Percentiles rank a stretch among this genome's conserved stretches.
Conservation (phyloP, 2,329 filamentous ascomycete species). For the Aspergillus uvarum region DNA sequence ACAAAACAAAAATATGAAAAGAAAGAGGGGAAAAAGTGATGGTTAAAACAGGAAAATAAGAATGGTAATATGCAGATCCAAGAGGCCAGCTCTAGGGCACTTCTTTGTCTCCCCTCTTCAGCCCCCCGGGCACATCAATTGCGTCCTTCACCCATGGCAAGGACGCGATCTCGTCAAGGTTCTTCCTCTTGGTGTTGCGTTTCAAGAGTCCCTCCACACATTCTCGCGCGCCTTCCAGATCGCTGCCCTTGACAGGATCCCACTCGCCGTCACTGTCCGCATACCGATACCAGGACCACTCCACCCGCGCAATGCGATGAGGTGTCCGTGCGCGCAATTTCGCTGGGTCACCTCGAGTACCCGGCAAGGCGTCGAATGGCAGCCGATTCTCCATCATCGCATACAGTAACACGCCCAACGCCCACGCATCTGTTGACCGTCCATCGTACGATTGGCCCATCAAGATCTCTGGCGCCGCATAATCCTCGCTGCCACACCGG, state of each 20-base stretch:
- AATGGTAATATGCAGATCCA: constrained; percentile 2
- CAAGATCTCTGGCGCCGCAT: constrained; percentile 92
- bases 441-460: constrained; percentile 95
- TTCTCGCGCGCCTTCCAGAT: constrained; percentile 71
- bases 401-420: constrained; percentile 87
- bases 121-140: constrained; percentile 63
- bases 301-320: constrained; percentile 90
- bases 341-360: constrained; percentile 68
- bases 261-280: constrained; percentile 84
- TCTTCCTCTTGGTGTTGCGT: constrained; percentile 75
- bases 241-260: constrained; percentile 65
- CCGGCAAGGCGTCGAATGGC: constrained; percentile 86
- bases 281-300: constrained; percentile 92
- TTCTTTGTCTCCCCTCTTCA: constrained; percentile 55
- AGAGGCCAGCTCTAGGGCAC: constrained; percentile 41
- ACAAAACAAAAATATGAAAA: constrained; percentile 10
- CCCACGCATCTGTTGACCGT: constrained; percentile 90
- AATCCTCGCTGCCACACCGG: constrained; percentile 93
- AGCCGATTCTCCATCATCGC: constrained; percentile 89
- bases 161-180: constrained; percentile 69
- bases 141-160: constrained; percentile 75
- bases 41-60: neutral
- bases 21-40: constrained; percentile 2
- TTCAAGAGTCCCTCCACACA: constrained; percentile 83
- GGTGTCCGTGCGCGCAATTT: constrained; percentile 78